These are phyloP conservation scores for Mallotus repandus DNA, from an alignment of 441 rosid genomes.

Conservation along the genomic window DNA sequence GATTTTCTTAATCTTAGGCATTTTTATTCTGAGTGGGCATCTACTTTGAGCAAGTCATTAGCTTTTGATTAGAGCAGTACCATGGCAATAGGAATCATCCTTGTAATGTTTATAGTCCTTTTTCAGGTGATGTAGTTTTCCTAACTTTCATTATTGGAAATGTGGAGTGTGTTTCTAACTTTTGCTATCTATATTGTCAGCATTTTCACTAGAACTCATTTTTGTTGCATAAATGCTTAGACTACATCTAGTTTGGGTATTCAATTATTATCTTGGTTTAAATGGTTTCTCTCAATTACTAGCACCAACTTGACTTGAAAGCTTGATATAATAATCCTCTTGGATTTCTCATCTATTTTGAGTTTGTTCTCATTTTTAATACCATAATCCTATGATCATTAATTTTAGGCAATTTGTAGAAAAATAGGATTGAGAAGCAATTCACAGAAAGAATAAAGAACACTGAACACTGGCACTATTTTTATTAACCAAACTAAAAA, in stretches of 20 bases:
- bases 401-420: neutral
- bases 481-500: too few relatives aligned
- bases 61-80: conserved; percentile 86
- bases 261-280: neutral
- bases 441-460: too few relatives aligned
- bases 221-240: neutral
- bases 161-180: neutral
- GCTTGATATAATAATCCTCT: neutral
- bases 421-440: too few relatives aligned
- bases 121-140: conserved; percentile 62
- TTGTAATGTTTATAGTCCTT: conserved; percentile 73
- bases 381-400: neutral
- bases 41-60: conserved; percentile 70
- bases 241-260: neutral
- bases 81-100: conserved; percentile 84
- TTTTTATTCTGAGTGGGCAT: conserved; percentile 56
- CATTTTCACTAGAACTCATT: neutral
- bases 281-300: neutral
- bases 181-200: neutral
- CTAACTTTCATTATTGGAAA: neutral
- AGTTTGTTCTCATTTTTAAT: neutral
- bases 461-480: too few relatives aligned
- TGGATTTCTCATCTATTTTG: neutral
- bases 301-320: neutral
- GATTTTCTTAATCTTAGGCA: conserved; percentile 57